Base-by-base conservation (phyloP, 257 asterid species). In the Echium plantagineum region DNA sequence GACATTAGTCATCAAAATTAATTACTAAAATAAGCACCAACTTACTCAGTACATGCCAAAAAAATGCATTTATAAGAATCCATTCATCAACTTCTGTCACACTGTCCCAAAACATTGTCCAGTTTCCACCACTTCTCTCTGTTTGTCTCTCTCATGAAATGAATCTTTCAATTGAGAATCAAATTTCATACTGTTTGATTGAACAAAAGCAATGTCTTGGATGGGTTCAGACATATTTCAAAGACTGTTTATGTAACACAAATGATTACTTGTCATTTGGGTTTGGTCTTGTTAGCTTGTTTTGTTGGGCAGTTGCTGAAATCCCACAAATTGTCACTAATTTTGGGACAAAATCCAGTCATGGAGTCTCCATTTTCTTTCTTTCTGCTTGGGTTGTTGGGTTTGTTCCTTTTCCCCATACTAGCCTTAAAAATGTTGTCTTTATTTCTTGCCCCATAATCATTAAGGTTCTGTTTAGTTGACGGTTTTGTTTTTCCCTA, bases 321-420 rank as follows among this genome's bases (percentile, higher is more conserved):
- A 81, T 93, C 81, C 98, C 98, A 8, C 97, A 93, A 72, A 93
- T 93, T 48, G 22, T 84, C 70, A 78, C 95, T 24, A 93, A 93
- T 62, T 93, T 84, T 74, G 66, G 78, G 21, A 64, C 94, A 0
- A 88, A 93, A 62, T 93, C 98, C 55, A 76, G 94, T 77, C 94
- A 86, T 64, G 96, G 98, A 15, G 70, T 93, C 66, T 93, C 98
- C 52, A 71, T 89, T 52, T 3, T 81, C 30, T 89, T 93, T 35
- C 95, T 89, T 17, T 79, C 82, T 74, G 75, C 89, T 68, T 93
- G 98, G 98, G 65, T 88, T 57, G 66, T 72, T 21, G 98, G 98
- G 98, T 86, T 5, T 20, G 59, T 56, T 47, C 26, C 19, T 21
- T 61, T 48, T 52, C 52, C 20, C 21, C 15, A 19, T 16, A 1